Conservation (phyloP, 441 rosid species). For the Flueggea neowawraea region DNA sequence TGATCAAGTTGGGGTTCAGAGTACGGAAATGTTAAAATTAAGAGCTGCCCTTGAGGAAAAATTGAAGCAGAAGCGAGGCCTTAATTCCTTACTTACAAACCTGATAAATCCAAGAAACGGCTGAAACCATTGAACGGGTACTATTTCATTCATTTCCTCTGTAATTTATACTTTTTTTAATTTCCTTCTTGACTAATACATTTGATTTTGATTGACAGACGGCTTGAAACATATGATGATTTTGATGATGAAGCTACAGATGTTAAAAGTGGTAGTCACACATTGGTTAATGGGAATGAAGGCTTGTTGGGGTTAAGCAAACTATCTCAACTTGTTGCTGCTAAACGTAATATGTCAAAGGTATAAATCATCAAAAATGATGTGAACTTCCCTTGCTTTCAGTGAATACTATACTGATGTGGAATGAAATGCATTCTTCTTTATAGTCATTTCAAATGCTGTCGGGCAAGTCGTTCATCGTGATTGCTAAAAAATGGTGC, state of each 20-base stretch:
- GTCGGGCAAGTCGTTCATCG: too few relatives aligned
- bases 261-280: slow-evolving; percentile 27
- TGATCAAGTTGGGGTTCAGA: too few relatives aligned
- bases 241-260: slow-evolving; percentile 65
- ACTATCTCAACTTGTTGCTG: slow-evolving; percentile 47
- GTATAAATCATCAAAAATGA: slow-evolving; percentile 24
- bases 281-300: slow-evolving; percentile 23
- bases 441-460: too few relatives aligned
- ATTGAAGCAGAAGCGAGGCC: too few relatives aligned
- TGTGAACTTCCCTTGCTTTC: not conserved
- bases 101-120: too few relatives aligned
- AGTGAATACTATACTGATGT: not conserved
- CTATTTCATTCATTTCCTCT: not conserved
- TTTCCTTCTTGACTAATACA: slow-evolving; percentile 12
- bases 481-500: too few relatives aligned
- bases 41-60: too few relatives aligned
- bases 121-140: slow-evolving; percentile 60
- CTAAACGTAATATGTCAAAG: slow-evolving; percentile 54
- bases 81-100: too few relatives aligned
- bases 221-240: slow-evolving; percentile 79
- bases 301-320: slow-evolving; percentile 30
- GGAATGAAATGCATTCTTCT: not conserved
- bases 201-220: slow-evolving; percentile 33
- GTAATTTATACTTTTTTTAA: slow-evolving; percentile 5
- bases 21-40: too few relatives aligned